Conservation (phyloP, 768 basidiomycete species). For the Calvatia gigantea region DNA sequence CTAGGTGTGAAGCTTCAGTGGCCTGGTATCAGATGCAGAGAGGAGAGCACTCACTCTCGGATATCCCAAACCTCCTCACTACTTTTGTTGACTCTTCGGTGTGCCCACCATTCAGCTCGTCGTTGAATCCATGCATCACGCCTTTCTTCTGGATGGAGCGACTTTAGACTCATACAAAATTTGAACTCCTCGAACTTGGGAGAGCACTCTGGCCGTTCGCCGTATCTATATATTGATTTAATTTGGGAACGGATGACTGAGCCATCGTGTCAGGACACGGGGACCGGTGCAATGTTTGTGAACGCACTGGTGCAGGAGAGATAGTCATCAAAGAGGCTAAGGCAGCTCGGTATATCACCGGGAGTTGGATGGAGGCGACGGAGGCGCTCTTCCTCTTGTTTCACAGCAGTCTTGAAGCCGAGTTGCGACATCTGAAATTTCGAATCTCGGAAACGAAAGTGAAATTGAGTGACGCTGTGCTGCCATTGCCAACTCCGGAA, state of each 20-base stretch:
- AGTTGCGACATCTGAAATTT: slow-evolving; percentile 33
- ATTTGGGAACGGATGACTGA: slow-evolving; percentile 78
- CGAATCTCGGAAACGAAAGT: too few relatives aligned
- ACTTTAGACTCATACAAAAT: slow-evolving; percentile 86
- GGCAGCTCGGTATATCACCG: slow-evolving; percentile 81
- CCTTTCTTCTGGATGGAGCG: slow-evolving; percentile 70
- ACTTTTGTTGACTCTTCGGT: slow-evolving; percentile 66
- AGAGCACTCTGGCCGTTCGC: slow-evolving; percentile 65
- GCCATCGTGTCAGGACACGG: background rate
- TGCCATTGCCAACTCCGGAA: too few relatives aligned
- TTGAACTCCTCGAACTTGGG: slow-evolving; percentile 90
- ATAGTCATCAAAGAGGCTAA: slow-evolving; percentile 70
- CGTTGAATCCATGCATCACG: slow-evolving; percentile 82
- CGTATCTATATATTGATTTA: slow-evolving; percentile 84
- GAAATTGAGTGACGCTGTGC: too few relatives aligned
- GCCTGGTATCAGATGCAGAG: background rate
- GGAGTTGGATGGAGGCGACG: slow-evolving; percentile 64
- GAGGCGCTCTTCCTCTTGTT: slow-evolving; percentile 68
- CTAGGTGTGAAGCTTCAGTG: slow-evolving; percentile 24
- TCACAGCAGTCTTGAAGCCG: slow-evolving; percentile 53
- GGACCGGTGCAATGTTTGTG: slow-evolving; percentile 14
- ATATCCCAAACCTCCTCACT: slow-evolving; percentile 96
- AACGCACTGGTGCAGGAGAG: slow-evolving; percentile 62
- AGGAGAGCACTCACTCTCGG: slow-evolving; percentile 55
- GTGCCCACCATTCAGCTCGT: slow-evolving; percentile 95